A percentile compares a stretch with the other conserved stretches of the same genome.
phyloP scores from a whole-genome alignment of 139 green algal genomes.

The Dunaliella primolecta region DNA sequence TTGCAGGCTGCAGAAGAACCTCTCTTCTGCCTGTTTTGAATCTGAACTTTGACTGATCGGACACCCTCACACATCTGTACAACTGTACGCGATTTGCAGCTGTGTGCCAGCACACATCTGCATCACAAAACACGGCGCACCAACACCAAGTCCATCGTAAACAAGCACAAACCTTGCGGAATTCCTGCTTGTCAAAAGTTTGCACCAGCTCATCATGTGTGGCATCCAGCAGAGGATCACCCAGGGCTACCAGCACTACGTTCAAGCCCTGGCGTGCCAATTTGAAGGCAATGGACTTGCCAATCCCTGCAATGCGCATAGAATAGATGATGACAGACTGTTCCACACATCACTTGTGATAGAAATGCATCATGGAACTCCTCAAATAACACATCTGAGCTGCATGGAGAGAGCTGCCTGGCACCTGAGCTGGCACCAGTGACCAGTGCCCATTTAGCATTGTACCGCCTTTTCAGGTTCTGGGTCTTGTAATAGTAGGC shows the following conservation, averaged over 20 bases:
- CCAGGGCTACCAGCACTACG: slow-evolving; percentile 85
- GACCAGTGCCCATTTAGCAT: slow-evolving; percentile 88
- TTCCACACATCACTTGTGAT: not conserved
- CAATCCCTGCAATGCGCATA: slow-evolving; percentile 73
- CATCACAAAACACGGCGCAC: too few relatives aligned
- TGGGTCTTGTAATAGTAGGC: slow-evolving; percentile 67
- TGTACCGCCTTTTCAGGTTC: slow-evolving; percentile 86
- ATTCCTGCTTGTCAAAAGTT: slow-evolving; percentile 60
- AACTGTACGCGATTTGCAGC: too few relatives aligned
- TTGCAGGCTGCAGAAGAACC: too few relatives aligned
- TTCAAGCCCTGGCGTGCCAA: slow-evolving; percentile 85
- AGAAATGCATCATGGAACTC: too few relatives aligned
- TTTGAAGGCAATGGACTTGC: slow-evolving; percentile 78
- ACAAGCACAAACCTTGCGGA: slow-evolving; percentile 65
- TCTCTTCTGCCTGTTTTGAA: too few relatives aligned
- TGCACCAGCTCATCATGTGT: slow-evolving; percentile 66
- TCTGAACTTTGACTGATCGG: too few relatives aligned
- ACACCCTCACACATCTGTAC: too few relatives aligned
- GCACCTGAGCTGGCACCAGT: slow-evolving; percentile 85
- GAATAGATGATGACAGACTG: not conserved
- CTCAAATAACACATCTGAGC: too few relatives aligned
- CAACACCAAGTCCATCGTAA: too few relatives aligned
- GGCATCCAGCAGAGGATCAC: slow-evolving; percentile 71
- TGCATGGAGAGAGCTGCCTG: not conserved
- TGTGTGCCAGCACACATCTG: too few relatives aligned